Evolutionary conservation across 176 grass and related monocot genomes (phyloP), one percentile per base, ranked within the genome.

Genomic region (Pontederia paniculata): DNA sequence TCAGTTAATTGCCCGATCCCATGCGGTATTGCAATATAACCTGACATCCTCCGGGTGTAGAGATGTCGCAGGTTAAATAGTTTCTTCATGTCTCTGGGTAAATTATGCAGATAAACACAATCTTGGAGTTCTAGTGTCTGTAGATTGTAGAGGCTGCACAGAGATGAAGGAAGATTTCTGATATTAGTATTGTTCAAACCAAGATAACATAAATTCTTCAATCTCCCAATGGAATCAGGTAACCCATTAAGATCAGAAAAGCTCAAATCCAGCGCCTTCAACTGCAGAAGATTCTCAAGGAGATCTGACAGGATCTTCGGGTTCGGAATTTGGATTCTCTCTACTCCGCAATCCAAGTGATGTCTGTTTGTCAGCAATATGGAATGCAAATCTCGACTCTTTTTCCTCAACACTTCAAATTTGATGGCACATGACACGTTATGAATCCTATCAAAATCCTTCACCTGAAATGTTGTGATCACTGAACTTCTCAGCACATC

Each of bases 31-130:
- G 0, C 9, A 50, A 13, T 28, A 13, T 42, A 9, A 22, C 55
- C 67, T 20, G 45, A 4, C 52, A 64, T 8, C 3, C 44, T n/a
- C 44, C 37, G 21, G 6, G 55, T 44, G 50, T 54, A 51, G 65
- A 83, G 74, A 54, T 77, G 76, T 10, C 47, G 43, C 2, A 88
- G 13, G 45, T 54, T 76, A 4, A 83, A 41, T n/a, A 88, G 80
- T 44, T 71, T 74, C 60, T 73, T 60, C 12, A 83, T 65, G 14
- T n/a, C 45, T 48, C 12, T 58, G 0, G 70, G 70, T 9, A 77
- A 55, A 48, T 73, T 65, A 31, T 44, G 48, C 22, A 83, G 62
- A 63, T 57, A 70, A 6, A n/a, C 8, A 48, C 64, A 77, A 65
- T 74, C 45, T 50, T 70, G 59, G 4, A 77, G 41, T 65, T 81